A percentile compares a stretch with the other conserved stretches of the same genome.
Evolutionary conservation across 2,329 filamentous ascomycete species (phyloP).

Genomic region (Ceratocystis diversiconidia): DNA sequence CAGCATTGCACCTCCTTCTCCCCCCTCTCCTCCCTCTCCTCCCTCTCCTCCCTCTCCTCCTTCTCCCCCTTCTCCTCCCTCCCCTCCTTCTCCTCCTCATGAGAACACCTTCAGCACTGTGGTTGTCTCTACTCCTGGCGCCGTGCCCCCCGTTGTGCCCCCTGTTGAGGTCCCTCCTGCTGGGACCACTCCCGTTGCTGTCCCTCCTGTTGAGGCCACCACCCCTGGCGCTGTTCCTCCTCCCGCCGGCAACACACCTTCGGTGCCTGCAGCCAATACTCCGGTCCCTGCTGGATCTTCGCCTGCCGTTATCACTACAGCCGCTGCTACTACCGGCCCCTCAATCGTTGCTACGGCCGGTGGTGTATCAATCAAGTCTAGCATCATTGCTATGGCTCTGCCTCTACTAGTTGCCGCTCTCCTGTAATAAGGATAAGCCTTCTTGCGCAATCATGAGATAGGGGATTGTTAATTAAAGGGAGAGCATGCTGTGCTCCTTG

Average conservation of each 20-base stretch:
- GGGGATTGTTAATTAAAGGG: no score
- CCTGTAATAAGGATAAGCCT: background rate
- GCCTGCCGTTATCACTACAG: conserved; percentile 27
- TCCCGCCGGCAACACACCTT: background rate
- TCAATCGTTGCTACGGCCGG: conserved; percentile 7
- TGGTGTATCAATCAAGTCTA: background rate
- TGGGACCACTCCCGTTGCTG: background rate
- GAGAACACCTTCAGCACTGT: conserved; percentile 4
- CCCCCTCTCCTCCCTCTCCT: no score
- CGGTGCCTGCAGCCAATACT: background rate
- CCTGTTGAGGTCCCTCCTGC: background rate
- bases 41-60: no score
- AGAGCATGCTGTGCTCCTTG: background rate
- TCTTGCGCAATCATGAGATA: no score
- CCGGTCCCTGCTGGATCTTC: conserved; percentile 10
- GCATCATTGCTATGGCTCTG: conserved; percentile 1
- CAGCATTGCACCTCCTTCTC: background rate
- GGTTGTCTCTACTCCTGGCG: background rate
- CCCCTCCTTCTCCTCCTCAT: no score
- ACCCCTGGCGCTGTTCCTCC: background rate
- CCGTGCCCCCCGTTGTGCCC: background rate
- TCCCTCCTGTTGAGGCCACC: background rate
- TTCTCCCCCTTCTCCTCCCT: no score
- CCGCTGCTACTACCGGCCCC: conserved; percentile 21
- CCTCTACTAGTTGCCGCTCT: conserved; percentile 1